Conservation (phyloP, 495 filamentous ascomycete species). For the Neurospora sp. region DNA sequence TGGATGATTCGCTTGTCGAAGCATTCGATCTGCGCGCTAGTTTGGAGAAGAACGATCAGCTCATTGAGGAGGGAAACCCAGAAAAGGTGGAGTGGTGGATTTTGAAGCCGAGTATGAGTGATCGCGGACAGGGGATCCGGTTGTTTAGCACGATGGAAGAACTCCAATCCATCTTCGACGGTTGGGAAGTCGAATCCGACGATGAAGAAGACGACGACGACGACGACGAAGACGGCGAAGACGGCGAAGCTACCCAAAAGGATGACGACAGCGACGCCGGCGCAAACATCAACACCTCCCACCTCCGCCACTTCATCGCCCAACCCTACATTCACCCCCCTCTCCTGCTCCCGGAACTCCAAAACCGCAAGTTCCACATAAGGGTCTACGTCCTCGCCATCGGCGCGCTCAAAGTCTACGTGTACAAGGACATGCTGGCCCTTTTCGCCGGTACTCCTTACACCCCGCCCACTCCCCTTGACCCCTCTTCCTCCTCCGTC, state of each 20-base stretch:
- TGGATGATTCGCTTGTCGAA: conserved; percentile 86
- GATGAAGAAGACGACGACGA: conserved; percentile 31
- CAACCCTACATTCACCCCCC: conserved; percentile 94
- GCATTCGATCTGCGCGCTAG: conserved; percentile 76
- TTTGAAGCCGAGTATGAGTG: conserved; percentile 93
- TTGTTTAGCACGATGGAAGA: conserved; percentile 77
- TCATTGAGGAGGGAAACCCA: background rate
- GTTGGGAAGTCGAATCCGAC: conserved; percentile 57
- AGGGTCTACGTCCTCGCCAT: conserved; percentile 77
- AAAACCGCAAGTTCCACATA: conserved; percentile 87
- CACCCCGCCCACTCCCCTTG: conserved; percentile 20
- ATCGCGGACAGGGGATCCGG: conserved; percentile 84
- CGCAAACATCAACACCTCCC: conserved; percentile 66
- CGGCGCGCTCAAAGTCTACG: conserved; percentile 69
- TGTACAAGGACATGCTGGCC: conserved; percentile 83
- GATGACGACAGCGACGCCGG: conserved; percentile 5
- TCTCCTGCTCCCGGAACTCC: conserved; percentile 54
- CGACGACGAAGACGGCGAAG: conserved; percentile 16
- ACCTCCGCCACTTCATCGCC: conserved; percentile 89
- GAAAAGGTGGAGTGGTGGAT: conserved; percentile 79
- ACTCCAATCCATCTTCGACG: conserved; percentile 73
- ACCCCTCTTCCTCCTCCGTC: too few species aligned
- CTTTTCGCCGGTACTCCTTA: conserved; percentile 76
- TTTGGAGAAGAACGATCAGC: conserved; percentile 49
- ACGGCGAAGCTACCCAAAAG: background rate